Evolutionary conservation across 192 early-diverging fungal species (phyloP), one percentile per base, ranked within the genome.

Genomic region (Coemansia sp.): DNA sequence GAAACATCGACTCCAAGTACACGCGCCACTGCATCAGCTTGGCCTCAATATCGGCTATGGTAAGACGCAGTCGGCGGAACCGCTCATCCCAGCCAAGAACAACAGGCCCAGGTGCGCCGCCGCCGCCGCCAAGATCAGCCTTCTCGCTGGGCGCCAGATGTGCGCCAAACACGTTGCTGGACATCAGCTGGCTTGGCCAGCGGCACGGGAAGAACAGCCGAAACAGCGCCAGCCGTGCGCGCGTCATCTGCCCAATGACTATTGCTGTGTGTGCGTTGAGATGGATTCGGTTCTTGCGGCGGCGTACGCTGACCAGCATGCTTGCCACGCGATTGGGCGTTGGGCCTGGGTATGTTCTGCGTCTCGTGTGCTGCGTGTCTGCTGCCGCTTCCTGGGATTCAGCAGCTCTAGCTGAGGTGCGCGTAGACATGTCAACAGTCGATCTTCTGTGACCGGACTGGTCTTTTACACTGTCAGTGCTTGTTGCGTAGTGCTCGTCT

Each of bases 71-170:
- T 11, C 81, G 81, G 53, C 76, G 76, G 57, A 84, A 64, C 13
- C 81, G 75, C 70, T 79, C 81, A n/a, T 84, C 76, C 81, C 81
- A 84, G 69, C 63, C 62, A 65, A 80, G 63, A 57, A 80, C 78
- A 39, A 80, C 69, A 0, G 81, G 76, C 0, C 70, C 70, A 2
- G 76, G 69, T 40, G 81, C 72, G 0, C 72, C 81, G 47, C 72
- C 79, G 48, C 74, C 79, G 56, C 78, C 78, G 64, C 78, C 78
- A 18, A 67, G 66, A 47, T 83, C 80, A 11, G 50, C 37, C 19
- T 52, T 50, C 9, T 71, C 61, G 59, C 56, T 12, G 16, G 53
- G 42, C 4, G 38, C 16, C 16, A 41, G 38, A 16, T 38, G 38
- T 10, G 61, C 56, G 18, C 72, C 69, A 54, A 67, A 67, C 68